phyloP scores from a whole-genome alignment of 2,329 filamentous ascomycete genomes.

The Paecilomyces fulvus region DNA sequence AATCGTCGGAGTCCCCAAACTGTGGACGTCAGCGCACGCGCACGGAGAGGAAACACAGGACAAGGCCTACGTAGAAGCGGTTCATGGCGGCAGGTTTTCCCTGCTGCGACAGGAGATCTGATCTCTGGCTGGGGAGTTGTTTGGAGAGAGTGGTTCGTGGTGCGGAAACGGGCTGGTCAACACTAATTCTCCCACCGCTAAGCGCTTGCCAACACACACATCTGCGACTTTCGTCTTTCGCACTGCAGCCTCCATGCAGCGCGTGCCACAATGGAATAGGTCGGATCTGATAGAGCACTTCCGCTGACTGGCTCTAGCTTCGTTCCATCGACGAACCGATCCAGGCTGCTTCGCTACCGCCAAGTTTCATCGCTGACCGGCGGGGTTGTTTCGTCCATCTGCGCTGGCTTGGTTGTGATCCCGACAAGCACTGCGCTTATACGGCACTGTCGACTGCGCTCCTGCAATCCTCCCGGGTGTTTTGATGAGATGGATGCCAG shows the following conservation, averaged over 20 bases:
- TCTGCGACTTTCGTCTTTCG: conserved; percentile 3
- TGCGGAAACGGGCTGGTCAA: conserved; percentile 1
- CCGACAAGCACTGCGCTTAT: conserved; percentile 2
- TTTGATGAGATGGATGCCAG: conserved; percentile 25
- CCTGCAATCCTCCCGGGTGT: background rate
- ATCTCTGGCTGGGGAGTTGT: background rate
- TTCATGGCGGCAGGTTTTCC: conserved; percentile 14
- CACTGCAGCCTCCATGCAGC: conserved; percentile 7
- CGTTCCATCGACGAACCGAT: background rate
- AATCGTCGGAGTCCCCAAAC: conserved; percentile 40
- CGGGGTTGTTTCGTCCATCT: background rate
- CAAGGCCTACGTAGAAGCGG: conserved; percentile 23
- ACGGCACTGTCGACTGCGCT: conserved; percentile 3
- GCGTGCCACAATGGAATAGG: background rate
- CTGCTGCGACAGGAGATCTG: background rate
- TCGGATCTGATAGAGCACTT: background rate
- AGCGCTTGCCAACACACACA: conserved; percentile 2
- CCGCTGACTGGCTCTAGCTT: background rate
- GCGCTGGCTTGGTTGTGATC: background rate
- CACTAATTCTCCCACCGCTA: conserved; percentile 1
- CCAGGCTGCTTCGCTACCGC: background rate
- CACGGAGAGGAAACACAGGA: background rate
- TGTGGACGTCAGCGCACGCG: conserved; percentile 11
- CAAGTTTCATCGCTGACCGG: background rate
- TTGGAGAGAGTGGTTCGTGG: background rate